These are phyloP conservation scores for Cicer yamashitae DNA, from an alignment of 306 rosid species.

Conservation along the genomic window DNA sequence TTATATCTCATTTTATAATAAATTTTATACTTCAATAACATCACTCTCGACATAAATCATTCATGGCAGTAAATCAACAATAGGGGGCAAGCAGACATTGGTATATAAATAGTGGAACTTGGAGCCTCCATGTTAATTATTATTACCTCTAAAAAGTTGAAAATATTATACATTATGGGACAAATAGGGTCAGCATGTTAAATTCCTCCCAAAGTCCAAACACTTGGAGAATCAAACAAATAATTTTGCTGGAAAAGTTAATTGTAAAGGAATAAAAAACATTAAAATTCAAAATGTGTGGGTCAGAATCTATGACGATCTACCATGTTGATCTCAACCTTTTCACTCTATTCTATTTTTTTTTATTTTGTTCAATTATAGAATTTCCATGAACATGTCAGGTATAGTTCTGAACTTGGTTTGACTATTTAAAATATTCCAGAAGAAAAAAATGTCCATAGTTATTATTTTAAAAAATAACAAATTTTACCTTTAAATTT, in stretches of 20 bases:
- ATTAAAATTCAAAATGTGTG: conserved; percentile 39
- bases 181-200: too few species aligned
- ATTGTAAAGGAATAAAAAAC: neutral
- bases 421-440: conserved; percentile 42
- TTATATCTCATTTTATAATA: too few species aligned
- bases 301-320: conserved; percentile 35
- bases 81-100: too few species aligned
- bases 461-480: neutral
- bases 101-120: too few species aligned
- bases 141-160: too few species aligned
- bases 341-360: neutral
- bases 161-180: too few species aligned
- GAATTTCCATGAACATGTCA: conserved; percentile 4
- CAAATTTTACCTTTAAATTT: neutral
- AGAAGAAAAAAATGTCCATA: neutral
- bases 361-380: neutral
- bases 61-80: too few species aligned
- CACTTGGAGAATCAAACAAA: conserved; percentile 21
- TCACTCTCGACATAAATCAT: too few species aligned
- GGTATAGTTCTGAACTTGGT: conserved; percentile 15
- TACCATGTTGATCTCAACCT: conserved; percentile 15
- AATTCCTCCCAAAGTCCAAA: conserved; percentile 35
- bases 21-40: too few species aligned
- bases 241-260: conserved; percentile 4
- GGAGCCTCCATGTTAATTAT: too few species aligned